Percentiles rank a stretch among this genome's conserved stretches.
Conservation (phyloP, 495 filamentous ascomycete genomes). For the Penicillium riverlandense region DNA sequence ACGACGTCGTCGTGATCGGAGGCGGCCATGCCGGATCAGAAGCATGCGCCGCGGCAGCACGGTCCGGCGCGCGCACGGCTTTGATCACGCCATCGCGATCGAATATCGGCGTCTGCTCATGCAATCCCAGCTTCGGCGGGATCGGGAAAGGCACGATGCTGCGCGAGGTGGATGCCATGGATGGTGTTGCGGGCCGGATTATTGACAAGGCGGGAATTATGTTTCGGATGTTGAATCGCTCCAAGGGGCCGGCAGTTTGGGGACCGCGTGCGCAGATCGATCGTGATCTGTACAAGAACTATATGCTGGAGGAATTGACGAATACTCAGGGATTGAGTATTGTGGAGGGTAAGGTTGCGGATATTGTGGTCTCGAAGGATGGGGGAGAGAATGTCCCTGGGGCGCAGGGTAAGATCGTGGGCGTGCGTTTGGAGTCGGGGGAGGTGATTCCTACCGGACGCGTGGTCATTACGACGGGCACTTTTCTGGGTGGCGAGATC, state of each 20-base stretch:
- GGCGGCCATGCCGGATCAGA: constrained; percentile 95
- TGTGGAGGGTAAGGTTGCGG: constrained; percentile 81
- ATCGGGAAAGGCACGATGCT: constrained; percentile 99
- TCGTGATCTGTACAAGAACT: constrained; percentile 76
- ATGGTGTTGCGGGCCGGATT: constrained; percentile 82
- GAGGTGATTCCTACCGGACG: constrained; percentile 72
- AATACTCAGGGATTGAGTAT: constrained; percentile 70
- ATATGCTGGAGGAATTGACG: constrained; percentile 85
- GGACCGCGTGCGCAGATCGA: constrained; percentile 96
- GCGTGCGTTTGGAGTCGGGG: constrained; percentile 82
- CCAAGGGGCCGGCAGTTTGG: constrained; percentile 94
- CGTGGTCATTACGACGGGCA: constrained; percentile 93
- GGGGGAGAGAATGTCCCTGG: constrained; percentile 37
- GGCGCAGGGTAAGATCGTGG: constrained; percentile 68
- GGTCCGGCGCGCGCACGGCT: constrained; percentile 81
- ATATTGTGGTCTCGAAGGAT: constrained; percentile 65
- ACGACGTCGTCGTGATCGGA: constrained; percentile 92
- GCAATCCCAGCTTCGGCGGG: constrained; percentile 94
- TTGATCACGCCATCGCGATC: constrained; percentile 80
- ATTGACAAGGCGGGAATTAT: constrained; percentile 92
- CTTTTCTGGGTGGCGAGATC: constrained; percentile 93
- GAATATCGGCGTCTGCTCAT: constrained; percentile 93
- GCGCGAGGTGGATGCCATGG: constrained; percentile 90
- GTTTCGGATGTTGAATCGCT: constrained; percentile 80
- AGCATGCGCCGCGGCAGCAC: constrained; percentile 88